A percentile compares a stretch with the other conserved stretches of the same genome.
Evolutionary conservation across 768 basidiomycete genomes (phyloP).

Genomic region (Tylopilus vinaceipallidus): DNA sequence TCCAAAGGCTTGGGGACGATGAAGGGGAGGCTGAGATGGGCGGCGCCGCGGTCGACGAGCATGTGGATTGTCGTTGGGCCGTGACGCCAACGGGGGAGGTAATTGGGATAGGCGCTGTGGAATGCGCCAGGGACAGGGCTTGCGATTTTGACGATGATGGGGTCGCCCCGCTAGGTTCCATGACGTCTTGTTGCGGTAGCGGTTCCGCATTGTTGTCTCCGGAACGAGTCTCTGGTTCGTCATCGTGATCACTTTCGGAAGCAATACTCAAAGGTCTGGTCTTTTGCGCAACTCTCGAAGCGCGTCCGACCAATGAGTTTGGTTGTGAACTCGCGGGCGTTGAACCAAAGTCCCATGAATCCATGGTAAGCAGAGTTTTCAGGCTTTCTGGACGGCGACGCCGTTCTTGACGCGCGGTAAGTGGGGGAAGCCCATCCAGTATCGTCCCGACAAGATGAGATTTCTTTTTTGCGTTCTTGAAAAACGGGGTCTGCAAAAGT

Average conservation of each 20-base stretch:
- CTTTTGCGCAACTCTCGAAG: slow-evolving; percentile 5
- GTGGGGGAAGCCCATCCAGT: slow-evolving; percentile 70
- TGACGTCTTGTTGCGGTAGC: neutral
- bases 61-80: neutral
- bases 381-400: slow-evolving; percentile 39
- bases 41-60: no score
- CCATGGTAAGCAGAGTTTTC: slow-evolving; percentile 50
- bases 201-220: slow-evolving; percentile 5
- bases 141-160: neutral
- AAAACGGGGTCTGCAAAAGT: slow-evolving; percentile 76
- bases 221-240: slow-evolving; percentile 2
- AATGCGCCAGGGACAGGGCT: neutral
- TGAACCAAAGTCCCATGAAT: slow-evolving; percentile 76
- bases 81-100: neutral
- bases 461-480: slow-evolving; percentile 77
- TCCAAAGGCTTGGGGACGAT: slow-evolving; percentile 23
- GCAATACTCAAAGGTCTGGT: slow-evolving; percentile 1
- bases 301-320: slow-evolving; percentile 7
- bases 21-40: neutral
- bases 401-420: slow-evolving; percentile 72
- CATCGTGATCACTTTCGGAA: slow-evolving; percentile 4
- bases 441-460: slow-evolving; percentile 75
- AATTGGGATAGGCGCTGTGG: slow-evolving; percentile 9
- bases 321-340: slow-evolving; percentile 42
- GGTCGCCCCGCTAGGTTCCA: neutral